These are phyloP conservation scores for Fusarium avenaceum DNA, from an alignment of 2,329 filamentous ascomycete genomes.

Conservation along the genomic window DNA sequence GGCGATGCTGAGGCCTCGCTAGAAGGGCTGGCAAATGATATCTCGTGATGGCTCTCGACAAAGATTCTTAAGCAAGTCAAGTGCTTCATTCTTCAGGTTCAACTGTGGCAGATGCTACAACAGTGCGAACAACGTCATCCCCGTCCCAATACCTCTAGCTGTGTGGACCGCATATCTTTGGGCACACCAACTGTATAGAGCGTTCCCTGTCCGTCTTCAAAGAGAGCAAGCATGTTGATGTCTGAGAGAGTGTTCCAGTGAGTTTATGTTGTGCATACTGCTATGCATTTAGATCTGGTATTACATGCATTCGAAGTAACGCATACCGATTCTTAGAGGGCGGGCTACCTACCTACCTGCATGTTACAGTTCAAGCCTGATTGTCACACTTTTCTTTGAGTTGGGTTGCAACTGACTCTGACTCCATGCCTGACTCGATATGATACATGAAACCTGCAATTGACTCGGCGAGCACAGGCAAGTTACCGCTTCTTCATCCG, in stretches of 20 bases:
- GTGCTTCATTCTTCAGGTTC: conserved; percentile 3
- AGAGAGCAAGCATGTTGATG: conserved; percentile 16
- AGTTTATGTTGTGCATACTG: conserved; percentile 47
- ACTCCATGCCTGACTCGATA: conserved; percentile 35
- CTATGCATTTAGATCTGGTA: conserved; percentile 44
- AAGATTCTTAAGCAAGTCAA: conserved; percentile 18
- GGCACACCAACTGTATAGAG: conserved; percentile 17
- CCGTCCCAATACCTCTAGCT: conserved; percentile 16
- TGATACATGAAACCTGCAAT: conserved; percentile 25
- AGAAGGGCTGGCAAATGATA: conserved; percentile 23
- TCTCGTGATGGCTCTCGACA: conserved; percentile 15
- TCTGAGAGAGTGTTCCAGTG: conserved; percentile 27
- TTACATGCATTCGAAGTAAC: conserved; percentile 33
- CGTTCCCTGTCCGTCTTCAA: conserved; percentile 16
- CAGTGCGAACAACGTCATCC: conserved; percentile 42
- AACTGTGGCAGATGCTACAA: conserved; percentile 35
- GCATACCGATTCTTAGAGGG: conserved; percentile 13
- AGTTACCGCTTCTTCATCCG: conserved; percentile 1
- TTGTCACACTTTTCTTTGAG: conserved; percentile 4
- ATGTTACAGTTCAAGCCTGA: conserved; percentile 14
- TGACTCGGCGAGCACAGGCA: conserved; percentile 28
- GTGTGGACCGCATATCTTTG: conserved; percentile 27
- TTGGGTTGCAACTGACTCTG: conserved; percentile 29
- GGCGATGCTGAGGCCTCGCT: background rate
- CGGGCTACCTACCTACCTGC: background rate